Conservation (phyloP, 2,329 filamentous ascomycete species). For the Setomelanomma holmii region DNA sequence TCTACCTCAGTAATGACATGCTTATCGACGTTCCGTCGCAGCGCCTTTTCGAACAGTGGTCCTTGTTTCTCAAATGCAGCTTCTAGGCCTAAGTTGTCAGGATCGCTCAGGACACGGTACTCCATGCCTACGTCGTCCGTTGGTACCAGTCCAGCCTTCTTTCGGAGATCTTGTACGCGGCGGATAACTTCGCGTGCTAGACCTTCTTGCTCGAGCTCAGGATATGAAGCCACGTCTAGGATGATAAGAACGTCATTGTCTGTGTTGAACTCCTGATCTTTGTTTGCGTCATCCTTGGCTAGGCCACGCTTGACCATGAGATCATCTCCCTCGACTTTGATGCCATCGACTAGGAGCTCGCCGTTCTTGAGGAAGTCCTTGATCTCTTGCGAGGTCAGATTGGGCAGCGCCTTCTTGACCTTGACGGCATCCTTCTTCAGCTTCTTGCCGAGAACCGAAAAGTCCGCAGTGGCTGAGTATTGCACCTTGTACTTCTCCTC, state of each 20-base stretch:
- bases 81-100: constrained; percentile 75
- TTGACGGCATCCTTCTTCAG: constrained; percentile 92
- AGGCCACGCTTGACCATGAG: constrained; percentile 82
- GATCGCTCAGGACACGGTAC: constrained; percentile 81
- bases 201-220: constrained; percentile 87
- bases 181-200: constrained; percentile 92
- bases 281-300: constrained; percentile 72
- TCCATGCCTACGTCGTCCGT: constrained; percentile 98
- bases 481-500: constrained; percentile 92
- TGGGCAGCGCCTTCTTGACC: constrained; percentile 88
- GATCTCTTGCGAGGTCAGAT: constrained; percentile 79
- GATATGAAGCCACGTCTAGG: constrained; percentile 81
- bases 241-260: constrained; percentile 91
- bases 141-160: constrained; percentile 88
- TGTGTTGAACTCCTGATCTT: constrained; percentile 83
- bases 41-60: constrained; percentile 74
- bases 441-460: constrained; percentile 95
- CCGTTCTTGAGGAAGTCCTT: constrained; percentile 77
- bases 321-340: constrained; percentile 81
- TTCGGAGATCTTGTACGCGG: constrained; percentile 88
- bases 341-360: constrained; percentile 83
- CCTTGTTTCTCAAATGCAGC: constrained; percentile 73
- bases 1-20: constrained; percentile 67
- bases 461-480: constrained; percentile 89
- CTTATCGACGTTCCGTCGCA: constrained; percentile 79